Base-by-base conservation (phyloP, 2,329 filamentous ascomycete genomes). In the Alternaria sp. region DNA sequence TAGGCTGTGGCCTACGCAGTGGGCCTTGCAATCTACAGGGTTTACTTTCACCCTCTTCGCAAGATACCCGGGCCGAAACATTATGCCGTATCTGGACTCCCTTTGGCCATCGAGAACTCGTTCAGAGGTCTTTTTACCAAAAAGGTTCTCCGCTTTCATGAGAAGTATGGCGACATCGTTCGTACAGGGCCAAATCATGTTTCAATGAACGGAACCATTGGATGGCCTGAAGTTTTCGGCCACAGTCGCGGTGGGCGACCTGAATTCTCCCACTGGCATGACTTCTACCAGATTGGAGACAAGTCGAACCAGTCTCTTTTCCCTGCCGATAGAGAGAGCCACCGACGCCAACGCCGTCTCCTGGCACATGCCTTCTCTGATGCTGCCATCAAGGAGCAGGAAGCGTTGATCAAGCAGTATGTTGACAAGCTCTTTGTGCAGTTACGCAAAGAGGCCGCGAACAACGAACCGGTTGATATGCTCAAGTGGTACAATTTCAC, bases 191-290 rank as follows among this genome's bases (percentile, higher is more conserved):
- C 63, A 3, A 49, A 65, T 20, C 40, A 44, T 18, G 9, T 65
- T 9, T 52, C 52, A 2, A 49, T 62, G n/a, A 59, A 18, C 27
- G 36, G 71, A 12, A 68, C 65, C n/a, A 71, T 76, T 0, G 76
- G 76, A 4, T 80, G 74, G 70, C 71, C 71, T 45, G 78, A 80
- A 18, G 78, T 81, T 45, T 79, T 77, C 57, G 77, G 77, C 20
- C 64, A 67, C 20, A 46, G 45, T 25, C 20, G 45, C 11, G 14
- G 45, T 5, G 28, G 28, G n/a, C 10, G 34, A 46, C n/a, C 58
- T 11, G 11, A 45, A 36, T 36, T 60, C 25, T 25, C 30, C 22
- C 9, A 41, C n/a, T 20, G 46, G 46, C 7, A 51, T 25, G 40
- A 56, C 22, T 49, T 49, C 1, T 49, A 49, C 18, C 45, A 49